phyloP scores from a whole-genome alignment of 441 rosid species.

The Daphne laureola region DNA sequence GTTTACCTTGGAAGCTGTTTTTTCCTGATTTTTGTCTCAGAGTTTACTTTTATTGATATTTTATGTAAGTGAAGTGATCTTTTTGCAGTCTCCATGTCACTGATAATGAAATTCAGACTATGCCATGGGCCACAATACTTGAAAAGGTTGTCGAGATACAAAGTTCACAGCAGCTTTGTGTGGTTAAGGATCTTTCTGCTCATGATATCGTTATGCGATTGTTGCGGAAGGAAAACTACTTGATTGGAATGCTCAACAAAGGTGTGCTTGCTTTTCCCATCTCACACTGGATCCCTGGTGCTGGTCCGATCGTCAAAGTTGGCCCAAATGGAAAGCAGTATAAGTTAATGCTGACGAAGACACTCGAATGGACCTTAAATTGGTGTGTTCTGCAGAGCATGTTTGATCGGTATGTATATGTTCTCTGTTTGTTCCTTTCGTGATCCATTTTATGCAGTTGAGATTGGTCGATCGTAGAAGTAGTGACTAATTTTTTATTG shows the following conservation, averaged over 20 bases:
- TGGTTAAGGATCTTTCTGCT: conserved; percentile 93
- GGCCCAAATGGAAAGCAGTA: conserved; percentile 42
- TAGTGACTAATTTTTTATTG: conserved; percentile 17
- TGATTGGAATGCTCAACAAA: conserved; percentile 96
- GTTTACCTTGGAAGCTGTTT: conserved; percentile 4
- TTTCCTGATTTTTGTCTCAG: not conserved
- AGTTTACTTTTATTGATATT: not conserved
- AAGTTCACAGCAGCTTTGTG: conserved; percentile 74
- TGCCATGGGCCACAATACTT: conserved; percentile 91
- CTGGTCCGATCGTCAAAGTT: conserved; percentile 68
- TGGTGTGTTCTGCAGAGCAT: conserved; percentile 99
- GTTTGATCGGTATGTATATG: conserved; percentile 76
- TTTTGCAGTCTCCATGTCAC: conserved; percentile 86
- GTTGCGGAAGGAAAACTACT: conserved; percentile 98
- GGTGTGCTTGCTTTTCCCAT: conserved; percentile 92
- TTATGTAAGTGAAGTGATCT: conserved; percentile 8
- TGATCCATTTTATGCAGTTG: not conserved
- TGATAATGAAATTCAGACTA: conserved; percentile 87
- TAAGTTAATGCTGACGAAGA: conserved; percentile 73
- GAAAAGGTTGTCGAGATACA: conserved; percentile 89
- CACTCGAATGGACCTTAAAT: conserved; percentile 96
- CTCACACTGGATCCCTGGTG: conserved; percentile 84
- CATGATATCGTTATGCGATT: conserved; percentile 90
- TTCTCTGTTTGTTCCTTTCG: not conserved
- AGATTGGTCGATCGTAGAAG: conserved; percentile 2